Evolutionary conservation across 2,329 filamentous ascomycete genomes (phyloP), one percentile per base, ranked within the genome.

Genomic region (Colletotrichum sp.): DNA sequence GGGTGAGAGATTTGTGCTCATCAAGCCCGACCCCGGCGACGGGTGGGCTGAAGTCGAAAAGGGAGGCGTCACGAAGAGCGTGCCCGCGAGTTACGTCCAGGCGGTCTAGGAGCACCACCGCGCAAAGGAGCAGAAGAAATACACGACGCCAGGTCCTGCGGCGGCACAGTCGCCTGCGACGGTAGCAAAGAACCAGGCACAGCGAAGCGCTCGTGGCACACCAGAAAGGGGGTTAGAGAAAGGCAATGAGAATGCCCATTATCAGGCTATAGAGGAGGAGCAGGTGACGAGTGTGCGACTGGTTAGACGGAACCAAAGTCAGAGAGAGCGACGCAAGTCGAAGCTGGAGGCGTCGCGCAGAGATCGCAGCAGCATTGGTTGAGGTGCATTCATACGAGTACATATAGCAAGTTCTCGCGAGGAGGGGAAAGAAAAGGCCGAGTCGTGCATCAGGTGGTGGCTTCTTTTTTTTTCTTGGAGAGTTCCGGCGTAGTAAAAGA

Each of bases 21-120:
- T 98, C 77, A 96, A 93, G 81, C 93, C 95, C 72, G 96, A 99
- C 82, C 91, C 93, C 0, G 97, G 97, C 2, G 97, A 99, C 86
- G 97, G 97, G 1, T 99, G 97, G 97, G 95, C 93, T 32, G 97
- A 99, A 87, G 97, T 99, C 21, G 97, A 99, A 87, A 96, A 95
- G 85, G 96, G 95, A 21, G 96, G 96, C 2, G 88, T 93, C 55
- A 95, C 93, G 65, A 96, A 93, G 82, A 98, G 96, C 83, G 97
- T 99, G 70, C 97, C 97, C 62, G 96, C 96, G 49, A 98, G 95
- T 84, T 99, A 99, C 87, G 91, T 99, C 76, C 94, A 96, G 85
- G 91, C 93, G 81, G 92, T 95, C 67, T 94, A 87, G 85, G 80
- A 79, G 78, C 49, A 78, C 52, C 44, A 78, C 52, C 66, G 49